Base-by-base conservation (phyloP, 768 basidiomycete species). In the Trametes meyenii region DNA sequence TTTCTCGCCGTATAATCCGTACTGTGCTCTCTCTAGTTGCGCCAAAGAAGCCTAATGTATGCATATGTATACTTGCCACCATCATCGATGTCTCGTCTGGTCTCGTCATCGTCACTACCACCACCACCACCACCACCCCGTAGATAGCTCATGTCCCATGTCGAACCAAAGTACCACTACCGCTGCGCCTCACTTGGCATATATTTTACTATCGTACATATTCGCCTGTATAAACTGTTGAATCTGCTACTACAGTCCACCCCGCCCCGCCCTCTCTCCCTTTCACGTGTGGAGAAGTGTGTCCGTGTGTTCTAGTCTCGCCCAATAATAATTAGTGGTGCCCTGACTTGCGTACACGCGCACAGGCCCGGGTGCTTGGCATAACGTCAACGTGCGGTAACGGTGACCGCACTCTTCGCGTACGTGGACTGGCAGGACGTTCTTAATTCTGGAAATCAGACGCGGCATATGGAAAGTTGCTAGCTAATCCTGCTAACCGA, bases 11-110 rank as follows among this genome's bases (percentile, higher is more conserved):
- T 52, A 62, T 58, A 62, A 57, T 62, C 55, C n/a, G 55, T 52
- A 51, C 43, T 39, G n/a, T 39, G 33, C 29, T 14, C 33, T 26
- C n/a, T 38, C 39, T 52, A 52, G 51, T 42, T 14, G 16, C 51
- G 23, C 14, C 33, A 44, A 51, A 58, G 43, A 19, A 43, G 38
- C 49, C 39, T 50, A 58, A 53, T 63, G 62, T 63, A 63, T 12
- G 45, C 52, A 38, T 63, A 63, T 63, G 62, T 63, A 55, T 45
- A 63, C 45, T 58, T 53, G 51, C 19, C 53, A 55, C 38, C 38
- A n/a, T n/a, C n/a, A n/a, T n/a, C n/a, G n/a, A n/a, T n/a, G n/a
- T n/a, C n/a, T n/a, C n/a, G n/a, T n/a, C n/a, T n/a, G n/a, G n/a
- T n/a, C n/a, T n/a, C n/a, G n/a, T n/a, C n/a, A n/a, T n/a, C n/a